Percentiles rank a stretch among this genome's conserved stretches.
Evolutionary conservation across 352 stramenopile species (phyloP).

Genomic region (Phytophthora pisi): DNA sequence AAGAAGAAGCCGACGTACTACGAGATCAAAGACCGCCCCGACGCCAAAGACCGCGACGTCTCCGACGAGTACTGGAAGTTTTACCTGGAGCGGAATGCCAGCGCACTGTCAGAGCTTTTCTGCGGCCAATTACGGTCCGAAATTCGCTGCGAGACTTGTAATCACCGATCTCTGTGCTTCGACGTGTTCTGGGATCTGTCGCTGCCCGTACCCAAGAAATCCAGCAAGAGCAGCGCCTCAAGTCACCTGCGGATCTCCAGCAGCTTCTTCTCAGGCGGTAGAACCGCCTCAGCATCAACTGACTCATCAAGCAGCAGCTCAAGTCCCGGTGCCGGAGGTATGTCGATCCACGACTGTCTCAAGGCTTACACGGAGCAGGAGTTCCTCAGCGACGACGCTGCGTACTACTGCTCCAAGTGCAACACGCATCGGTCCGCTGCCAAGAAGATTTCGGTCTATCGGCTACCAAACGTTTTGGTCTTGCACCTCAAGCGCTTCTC

Average conservation of each 20-base stretch:
- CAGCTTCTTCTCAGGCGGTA: conserved; percentile 41
- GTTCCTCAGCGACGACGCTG: conserved; percentile 61
- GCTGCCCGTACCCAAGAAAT: conserved; percentile 70
- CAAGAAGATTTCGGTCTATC: conserved; percentile 83
- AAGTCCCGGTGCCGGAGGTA: conserved; percentile 13
- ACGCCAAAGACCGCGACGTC: conserved; percentile 61
- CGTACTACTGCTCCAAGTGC: conserved; percentile 78
- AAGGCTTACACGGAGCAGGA: conserved; percentile 78
- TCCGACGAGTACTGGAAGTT: conserved; percentile 90
- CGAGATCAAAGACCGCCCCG: conserved; percentile 67
- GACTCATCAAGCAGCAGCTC: conserved; percentile 4
- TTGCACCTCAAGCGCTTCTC: conserved; percentile 92
- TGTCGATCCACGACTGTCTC: conserved; percentile 72
- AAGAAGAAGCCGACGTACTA: conserved; percentile 75
- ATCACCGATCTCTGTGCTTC: conserved; percentile 76
- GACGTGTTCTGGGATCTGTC: conserved; percentile 89
- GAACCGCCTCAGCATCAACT: conserved; percentile 21
- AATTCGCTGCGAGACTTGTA: conserved; percentile 77
- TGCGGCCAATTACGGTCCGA: conserved; percentile 82
- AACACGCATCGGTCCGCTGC: conserved; percentile 69
- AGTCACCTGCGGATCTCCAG: conserved; percentile 41
- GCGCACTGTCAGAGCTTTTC: conserved; percentile 78
- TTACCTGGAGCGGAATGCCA: conserved; percentile 72
- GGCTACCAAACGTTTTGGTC: conserved; percentile 82
- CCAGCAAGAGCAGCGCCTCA: conserved; percentile 41